Evolutionary conservation across 768 basidiomycete species (phyloP), one percentile per base, ranked within the genome.

Genomic region (Suillus sp.): DNA sequence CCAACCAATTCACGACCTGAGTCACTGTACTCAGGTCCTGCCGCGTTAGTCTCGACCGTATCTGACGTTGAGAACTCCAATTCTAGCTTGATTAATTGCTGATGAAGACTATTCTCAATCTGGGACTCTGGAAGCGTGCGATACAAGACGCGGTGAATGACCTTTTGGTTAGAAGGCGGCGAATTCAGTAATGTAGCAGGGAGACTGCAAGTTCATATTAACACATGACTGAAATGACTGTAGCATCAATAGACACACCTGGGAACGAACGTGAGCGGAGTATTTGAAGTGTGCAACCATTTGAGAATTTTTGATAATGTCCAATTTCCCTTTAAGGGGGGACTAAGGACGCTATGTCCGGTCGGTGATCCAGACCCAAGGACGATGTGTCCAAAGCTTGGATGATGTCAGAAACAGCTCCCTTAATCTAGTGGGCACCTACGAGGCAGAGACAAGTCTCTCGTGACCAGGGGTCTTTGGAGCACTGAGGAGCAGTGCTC

Each of bases 351-450:
- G 14, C 72, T 65, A 40, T 72, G 77, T 58, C 77, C 74, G 43
- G 73, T 74, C 38, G 70, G 60, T n/a, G 75, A 67, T 9, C 71
- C 62, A 2, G 80, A 74, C 14, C 77, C 75, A 59, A 87, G 72
- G n/a, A 91, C 75, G 16, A 89, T 60, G 68, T 91, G 88, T 0
- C 90, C 90, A 40, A 85, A 70, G 37, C 89, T 91, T 59, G 50
- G 50, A 30, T 25, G 27, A 27, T 37, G 62, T 62, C 22, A 68
- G 45, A 66, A 40, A 42, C 3, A 20, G 10, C 25, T 5, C 27
- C 56, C 16, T 57, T 30, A 18, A 34, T 47, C 37, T 57, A 57
- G 37, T 47, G 14, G 55, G 14, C 60, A 71, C 77, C 55, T 74
- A 83, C 83, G 78, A 81, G 32, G 83, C 83, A 4, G 74, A 74